phyloP scores from a whole-genome alignment of 139 green algal species.

The Chlorella sp. region DNA sequence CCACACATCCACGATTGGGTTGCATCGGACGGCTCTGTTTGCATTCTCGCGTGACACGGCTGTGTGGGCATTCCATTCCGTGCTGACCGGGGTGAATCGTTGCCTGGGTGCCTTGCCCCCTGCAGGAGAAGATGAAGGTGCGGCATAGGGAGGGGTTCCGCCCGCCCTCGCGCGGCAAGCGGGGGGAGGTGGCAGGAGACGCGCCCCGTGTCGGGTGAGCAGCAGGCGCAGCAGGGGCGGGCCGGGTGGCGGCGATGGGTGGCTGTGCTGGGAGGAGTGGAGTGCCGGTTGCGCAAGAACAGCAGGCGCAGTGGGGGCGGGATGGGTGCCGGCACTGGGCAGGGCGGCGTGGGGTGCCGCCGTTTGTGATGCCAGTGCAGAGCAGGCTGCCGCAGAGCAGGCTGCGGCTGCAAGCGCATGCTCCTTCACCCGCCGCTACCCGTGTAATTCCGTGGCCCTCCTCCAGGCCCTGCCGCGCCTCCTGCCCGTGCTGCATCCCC shows the following conservation, averaged over 20 bases:
- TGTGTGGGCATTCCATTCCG: too few species aligned
- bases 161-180: slow-evolving; percentile 63
- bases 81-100: too few species aligned
- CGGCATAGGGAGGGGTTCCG: slow-evolving; percentile 78
- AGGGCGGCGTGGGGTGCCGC: not conserved
- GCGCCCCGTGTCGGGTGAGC: not conserved
- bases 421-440: too few species aligned
- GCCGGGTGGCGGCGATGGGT: not conserved
- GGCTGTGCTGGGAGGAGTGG: not conserved
- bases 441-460: too few species aligned
- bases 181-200: slow-evolving; percentile 54
- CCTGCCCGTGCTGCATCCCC: too few species aligned
- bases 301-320: not conserved
- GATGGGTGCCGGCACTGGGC: too few species aligned
- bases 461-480: too few species aligned
- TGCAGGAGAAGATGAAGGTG: slow-evolving; percentile 68
- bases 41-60: too few species aligned
- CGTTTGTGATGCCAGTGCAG: not conserved
- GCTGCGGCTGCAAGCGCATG: not conserved
- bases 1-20: too few species aligned
- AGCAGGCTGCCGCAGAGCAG: not conserved
- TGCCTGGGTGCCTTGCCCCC: too few species aligned
- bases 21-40: too few species aligned
- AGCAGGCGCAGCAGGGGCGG: not conserved
- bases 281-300: not conserved